phyloP scores from a whole-genome alignment of 1,284 basidiomycete species.

The Ganoderma resinaceum region DNA sequence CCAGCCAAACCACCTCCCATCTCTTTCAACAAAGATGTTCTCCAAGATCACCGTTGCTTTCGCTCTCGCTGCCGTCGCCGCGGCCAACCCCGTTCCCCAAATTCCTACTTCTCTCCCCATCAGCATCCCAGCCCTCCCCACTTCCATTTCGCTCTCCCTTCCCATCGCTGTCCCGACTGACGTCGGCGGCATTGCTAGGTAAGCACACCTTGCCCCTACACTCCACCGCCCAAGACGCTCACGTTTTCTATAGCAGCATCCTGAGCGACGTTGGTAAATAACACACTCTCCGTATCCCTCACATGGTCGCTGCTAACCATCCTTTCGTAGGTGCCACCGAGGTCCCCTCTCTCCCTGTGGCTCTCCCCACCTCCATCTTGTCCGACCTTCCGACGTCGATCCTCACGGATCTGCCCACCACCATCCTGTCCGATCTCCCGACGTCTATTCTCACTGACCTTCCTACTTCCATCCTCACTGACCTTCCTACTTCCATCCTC shows the following conservation, averaged over 20 bases:
- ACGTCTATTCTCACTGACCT: neutral
- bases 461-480: neutral
- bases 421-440: neutral
- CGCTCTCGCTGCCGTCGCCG: constrained; percentile 22
- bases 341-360: constrained; percentile 1
- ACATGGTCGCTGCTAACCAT: neutral
- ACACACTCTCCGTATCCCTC: neutral
- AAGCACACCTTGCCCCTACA: neutral
- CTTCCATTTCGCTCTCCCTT: neutral
- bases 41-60: constrained; percentile 24
- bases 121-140: constrained; percentile 4
- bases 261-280: constrained; percentile 1
- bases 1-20: neutral
- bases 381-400: constrained; percentile 11
- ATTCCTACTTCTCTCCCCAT: constrained; percentile 7
- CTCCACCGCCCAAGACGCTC: neutral
- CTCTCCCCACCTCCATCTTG: constrained; percentile 12
- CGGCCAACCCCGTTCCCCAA: constrained; percentile 25
- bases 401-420: neutral
- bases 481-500: neutral
- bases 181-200: neutral
- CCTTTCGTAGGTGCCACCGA: constrained; percentile 3
- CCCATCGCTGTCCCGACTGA: constrained; percentile 10
- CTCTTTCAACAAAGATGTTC: constrained; percentile 17
- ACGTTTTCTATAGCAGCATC: constrained; percentile 2